Base-by-base conservation (phyloP, 305 asterid species). In the Rubia occidens region DNA sequence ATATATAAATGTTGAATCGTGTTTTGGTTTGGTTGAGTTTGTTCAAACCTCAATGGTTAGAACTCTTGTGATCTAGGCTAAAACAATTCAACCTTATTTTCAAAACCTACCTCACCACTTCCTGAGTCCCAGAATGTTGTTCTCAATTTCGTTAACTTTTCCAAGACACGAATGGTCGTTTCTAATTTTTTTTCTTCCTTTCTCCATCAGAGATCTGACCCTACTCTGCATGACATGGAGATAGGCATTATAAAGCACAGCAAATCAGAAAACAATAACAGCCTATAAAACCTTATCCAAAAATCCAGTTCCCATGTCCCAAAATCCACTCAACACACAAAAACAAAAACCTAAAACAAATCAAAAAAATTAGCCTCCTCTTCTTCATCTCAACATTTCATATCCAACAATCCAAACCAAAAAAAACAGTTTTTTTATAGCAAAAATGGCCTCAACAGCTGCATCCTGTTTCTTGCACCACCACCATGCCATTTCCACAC, bases 381-480 rank as follows among this genome's bases (percentile, higher is more conserved):
- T 13, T 18, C 15, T 24, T 45, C 21, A 51, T 51, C 15, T 17
- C 60, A 58, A 9, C 39, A 63, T 62, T 60, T 49, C 62, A 64
- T 49, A 60, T 45, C 32, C 60, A 13, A 47, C 40, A 65, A 49
- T 58, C 42, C 37, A 32, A 39, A 37, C 56, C 61, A 60, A 49
- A 59, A 49, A 59, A 32, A 2, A 32, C 3, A 1, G 35, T 32
- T 32, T 32, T 29, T 32, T 32, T 32, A 1, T 0, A 61, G 44
- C 20, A 42, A 29, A 62, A 76, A 84, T 90, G 97, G 96, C 96
- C 18, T 81, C 95, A 44, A 84, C 98, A 70, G 67, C 67, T 63
- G 83, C 93, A 15, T 81, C 93, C 45, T 89, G 91, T 70, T 86
- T 89, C 89, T 85, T 87, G 85, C 89, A 85, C 80, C 88, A 83